Base-by-base conservation (phyloP, 805 yeast genomes). In the Cyberlindnera mrakii region DNA sequence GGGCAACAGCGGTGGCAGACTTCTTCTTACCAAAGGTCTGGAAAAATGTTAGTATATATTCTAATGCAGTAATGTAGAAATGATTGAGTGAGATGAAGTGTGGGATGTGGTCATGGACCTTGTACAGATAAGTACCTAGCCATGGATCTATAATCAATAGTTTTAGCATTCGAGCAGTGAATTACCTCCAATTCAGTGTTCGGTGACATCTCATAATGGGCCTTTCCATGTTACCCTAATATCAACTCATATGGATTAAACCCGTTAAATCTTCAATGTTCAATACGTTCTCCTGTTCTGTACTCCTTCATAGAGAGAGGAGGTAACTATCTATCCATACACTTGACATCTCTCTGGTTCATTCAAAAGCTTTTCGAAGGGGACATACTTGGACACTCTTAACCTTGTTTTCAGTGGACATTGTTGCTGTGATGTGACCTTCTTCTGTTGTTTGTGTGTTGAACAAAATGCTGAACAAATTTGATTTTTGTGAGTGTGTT, bases 1-100 rank as follows among this genome's bases (percentile, higher is more conserved):
- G 96, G 77, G 99, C 99, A 71, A 93, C 99, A 70, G 99, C 99
- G 67, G 99, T 93, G 69, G 99, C 99, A 71, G 96, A 86, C 82
- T 85, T 93, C 91, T 93, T 93, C 82, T 91, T 93, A 78, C 99
- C 99, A 78, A 93, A 93, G 75, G 98, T 93, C 96, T 90, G 72
- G 43, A 61, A 13, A 23, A 50, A 53, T 43, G 59, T 54, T 58
- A 55, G 61, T 55, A 57, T 29, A 30, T 14, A 1, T 23, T 38
- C 16, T 18, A 9, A 8, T 62, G 56, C 52, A 16, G 20, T 15
- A 13, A 11, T 13, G 15, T 15, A 15, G 32, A 15, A 16, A 19
- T 8, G 11, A 23, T 3, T 10, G 9, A 9, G 27, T 23, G 27
- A 23, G 27, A 23, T 23, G 27, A 10, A 9, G 11, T 23, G 11